These are phyloP conservation scores for Malassezia obtusa DNA, from an alignment of 1,284 basidiomycete species.

Conservation along the genomic window DNA sequence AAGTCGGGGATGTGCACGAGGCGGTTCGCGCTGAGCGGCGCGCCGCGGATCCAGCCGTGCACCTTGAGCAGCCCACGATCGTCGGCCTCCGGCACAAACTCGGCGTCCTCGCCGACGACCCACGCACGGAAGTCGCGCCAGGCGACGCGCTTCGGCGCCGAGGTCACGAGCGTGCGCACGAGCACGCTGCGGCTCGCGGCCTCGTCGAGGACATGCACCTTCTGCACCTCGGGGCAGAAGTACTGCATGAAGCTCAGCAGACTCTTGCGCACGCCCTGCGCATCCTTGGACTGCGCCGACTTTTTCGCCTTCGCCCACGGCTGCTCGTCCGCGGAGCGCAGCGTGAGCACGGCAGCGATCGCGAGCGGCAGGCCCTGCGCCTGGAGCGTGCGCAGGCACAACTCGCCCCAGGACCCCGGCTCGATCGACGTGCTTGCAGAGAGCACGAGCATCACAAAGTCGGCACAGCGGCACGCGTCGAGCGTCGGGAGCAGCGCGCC, in stretches of 20 bases:
- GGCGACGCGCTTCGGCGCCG: slow-evolving; percentile 55
- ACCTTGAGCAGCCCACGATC: slow-evolving; percentile 57
- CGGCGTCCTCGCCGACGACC: slow-evolving; percentile 61
- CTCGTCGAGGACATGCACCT: slow-evolving; percentile 55
- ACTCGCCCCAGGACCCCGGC: slow-evolving; percentile 65
- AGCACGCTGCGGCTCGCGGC: slow-evolving; percentile 57
- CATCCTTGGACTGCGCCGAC: slow-evolving; percentile 18
- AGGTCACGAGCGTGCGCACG: slow-evolving; percentile 52
- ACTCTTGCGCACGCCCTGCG: slow-evolving; percentile 40
- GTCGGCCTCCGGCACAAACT: slow-evolving; percentile 26
- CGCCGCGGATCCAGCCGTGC: slow-evolving; percentile 74
- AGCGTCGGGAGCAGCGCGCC: slow-evolving; percentile 62
- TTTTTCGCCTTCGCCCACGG: neutral
- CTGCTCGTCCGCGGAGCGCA: slow-evolving; percentile 18
- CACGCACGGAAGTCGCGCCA: slow-evolving; percentile 75
- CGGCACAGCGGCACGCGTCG: slow-evolving; percentile 77
- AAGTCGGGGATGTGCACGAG: slow-evolving; percentile 78
- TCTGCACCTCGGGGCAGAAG: slow-evolving; percentile 75
- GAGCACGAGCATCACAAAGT: slow-evolving; percentile 78
- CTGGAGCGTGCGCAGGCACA: slow-evolving; percentile 68
- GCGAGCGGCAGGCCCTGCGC: slow-evolving; percentile 61
- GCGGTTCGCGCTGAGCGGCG: slow-evolving; percentile 68
- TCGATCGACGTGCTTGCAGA: slow-evolving; percentile 75
- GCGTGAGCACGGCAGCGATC: slow-evolving; percentile 54
- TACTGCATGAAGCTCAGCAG: slow-evolving; percentile 63